A percentile compares a stretch with the other conserved stretches of the same genome.
Conservation (phyloP, 2,329 filamentous ascomycete genomes). For the Capronia americana region DNA sequence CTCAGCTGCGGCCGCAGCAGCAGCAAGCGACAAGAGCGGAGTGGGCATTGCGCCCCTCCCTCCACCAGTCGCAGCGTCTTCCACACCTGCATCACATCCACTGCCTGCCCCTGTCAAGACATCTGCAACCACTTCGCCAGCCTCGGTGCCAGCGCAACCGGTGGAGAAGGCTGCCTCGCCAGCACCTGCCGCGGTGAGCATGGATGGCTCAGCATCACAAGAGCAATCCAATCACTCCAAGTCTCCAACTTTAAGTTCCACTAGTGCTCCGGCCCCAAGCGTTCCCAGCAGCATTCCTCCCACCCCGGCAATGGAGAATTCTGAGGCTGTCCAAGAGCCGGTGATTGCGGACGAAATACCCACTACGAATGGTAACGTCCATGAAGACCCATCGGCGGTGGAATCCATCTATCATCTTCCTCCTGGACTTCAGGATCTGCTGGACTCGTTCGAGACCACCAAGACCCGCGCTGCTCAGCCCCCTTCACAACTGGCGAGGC, state of each 20-base stretch:
- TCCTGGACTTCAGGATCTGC: constrained; percentile 82
- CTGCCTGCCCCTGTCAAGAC: constrained; percentile 58
- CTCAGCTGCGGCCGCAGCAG: constrained; percentile 91
- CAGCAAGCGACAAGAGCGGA: constrained; percentile 83
- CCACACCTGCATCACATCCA: constrained; percentile 55
- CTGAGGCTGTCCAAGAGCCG: constrained; percentile 46
- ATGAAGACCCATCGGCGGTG: constrained; percentile 60
- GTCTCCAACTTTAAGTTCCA: constrained; percentile 58
- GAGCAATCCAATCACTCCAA: constrained; percentile 50
- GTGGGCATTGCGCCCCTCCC: constrained; percentile 93
- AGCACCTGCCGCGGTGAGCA: constrained; percentile 41
- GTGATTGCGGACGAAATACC: constrained; percentile 49
- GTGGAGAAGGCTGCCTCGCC: constrained; percentile 50
- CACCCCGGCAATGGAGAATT: constrained; percentile 56
- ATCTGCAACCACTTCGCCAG: constrained; percentile 66
- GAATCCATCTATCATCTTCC: constrained; percentile 94
- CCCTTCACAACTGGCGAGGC: constrained; percentile 71
- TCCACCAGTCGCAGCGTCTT: constrained; percentile 74
- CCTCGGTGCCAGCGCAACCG: constrained; percentile 57
- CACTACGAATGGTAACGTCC: constrained; percentile 59
- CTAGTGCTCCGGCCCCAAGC: constrained; percentile 52
- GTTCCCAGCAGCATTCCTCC: constrained; percentile 52
- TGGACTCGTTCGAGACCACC: constrained; percentile 87
- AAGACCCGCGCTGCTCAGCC: constrained; percentile 70
- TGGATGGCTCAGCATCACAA: constrained; percentile 51